These are phyloP conservation scores for Xylariaceae sp. DNA, from an alignment of 2,329 filamentous ascomycete species.

Conservation along the genomic window DNA sequence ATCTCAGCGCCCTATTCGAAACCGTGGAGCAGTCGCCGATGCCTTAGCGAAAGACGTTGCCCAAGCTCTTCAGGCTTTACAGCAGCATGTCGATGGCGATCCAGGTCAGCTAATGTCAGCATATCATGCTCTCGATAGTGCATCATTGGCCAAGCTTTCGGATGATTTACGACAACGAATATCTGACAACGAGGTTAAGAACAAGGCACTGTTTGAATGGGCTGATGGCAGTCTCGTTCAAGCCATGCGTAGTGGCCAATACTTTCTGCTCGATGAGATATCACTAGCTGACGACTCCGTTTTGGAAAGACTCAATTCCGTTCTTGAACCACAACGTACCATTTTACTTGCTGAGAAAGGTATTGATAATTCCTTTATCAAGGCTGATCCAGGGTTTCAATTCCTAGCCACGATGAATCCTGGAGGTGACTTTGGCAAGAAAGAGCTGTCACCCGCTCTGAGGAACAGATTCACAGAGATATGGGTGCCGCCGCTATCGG, in stretches of 20 bases:
- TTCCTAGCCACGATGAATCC: conserved; percentile 99
- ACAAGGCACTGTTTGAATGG: conserved; percentile 92
- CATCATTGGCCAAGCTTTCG: conserved; percentile 43
- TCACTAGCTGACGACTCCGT: conserved; percentile 97
- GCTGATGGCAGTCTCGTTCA: conserved; percentile 87
- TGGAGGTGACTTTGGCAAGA: conserved; percentile 96
- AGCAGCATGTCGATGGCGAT: conserved; percentile 36
- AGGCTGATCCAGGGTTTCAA: conserved; percentile 74
- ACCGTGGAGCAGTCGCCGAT: conserved; percentile 67
- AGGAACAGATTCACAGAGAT: conserved; percentile 98
- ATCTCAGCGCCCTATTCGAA: conserved; percentile 85
- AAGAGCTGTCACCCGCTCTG: conserved; percentile 89
- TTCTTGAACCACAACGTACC: conserved; percentile 81
- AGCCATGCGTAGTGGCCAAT: conserved; percentile 83
- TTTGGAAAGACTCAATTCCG: conserved; percentile 90
- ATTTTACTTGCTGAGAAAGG: conserved; percentile 93
- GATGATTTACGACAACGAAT: conserved; percentile 44
- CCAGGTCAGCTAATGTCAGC: conserved; percentile 52
- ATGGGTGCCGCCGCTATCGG: conserved; percentile 87
- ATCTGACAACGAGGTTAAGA: conserved; percentile 49
- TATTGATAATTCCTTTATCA: conserved; percentile 71
- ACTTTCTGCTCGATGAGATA: conserved; percentile 95
- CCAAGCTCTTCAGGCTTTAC: conserved; percentile 39
- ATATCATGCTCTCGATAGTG: conserved; percentile 50
- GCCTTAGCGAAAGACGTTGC: conserved; percentile 58